These are phyloP conservation scores for Hypsizygus ulmarius DNA, from an alignment of 1,284 basidiomycete genomes.

Conservation along the genomic window DNA sequence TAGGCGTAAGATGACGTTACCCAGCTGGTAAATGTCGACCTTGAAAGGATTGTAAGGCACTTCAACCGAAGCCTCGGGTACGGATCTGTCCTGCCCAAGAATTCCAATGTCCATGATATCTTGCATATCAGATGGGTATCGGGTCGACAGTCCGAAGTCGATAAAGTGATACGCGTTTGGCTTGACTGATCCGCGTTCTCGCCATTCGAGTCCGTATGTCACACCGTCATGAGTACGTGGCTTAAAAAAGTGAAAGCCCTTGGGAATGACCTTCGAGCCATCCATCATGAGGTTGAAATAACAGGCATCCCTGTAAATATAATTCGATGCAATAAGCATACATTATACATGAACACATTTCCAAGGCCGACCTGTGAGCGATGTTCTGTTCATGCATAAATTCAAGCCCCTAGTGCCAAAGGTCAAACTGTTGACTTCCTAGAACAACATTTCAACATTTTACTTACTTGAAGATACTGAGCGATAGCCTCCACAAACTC, in stretches of 20 bases:
- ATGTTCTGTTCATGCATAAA: slow-evolving; percentile 23
- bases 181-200: slow-evolving; percentile 17
- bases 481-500: neutral
- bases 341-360: neutral
- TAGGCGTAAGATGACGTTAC: slow-evolving; percentile 15
- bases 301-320: slow-evolving; percentile 18
- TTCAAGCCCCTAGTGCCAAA: slow-evolving; percentile 15
- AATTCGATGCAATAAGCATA: neutral
- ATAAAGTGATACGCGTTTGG: slow-evolving; percentile 22
- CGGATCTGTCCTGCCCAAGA: slow-evolving; percentile 11
- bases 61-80: slow-evolving; percentile 17
- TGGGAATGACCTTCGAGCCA: slow-evolving; percentile 16
- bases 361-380: slow-evolving; percentile 16
- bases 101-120: neutral
- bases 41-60: slow-evolving; percentile 23
- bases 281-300: slow-evolving; percentile 22
- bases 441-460: no score
- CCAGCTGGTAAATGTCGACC: slow-evolving; percentile 24
- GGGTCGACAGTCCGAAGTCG: slow-evolving; percentile 20
- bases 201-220: slow-evolving; percentile 13
- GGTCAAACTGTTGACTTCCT: neutral
- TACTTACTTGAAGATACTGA: slow-evolving; percentile 1
- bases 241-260: slow-evolving; percentile 17
- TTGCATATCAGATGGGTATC: slow-evolving; percentile 1
- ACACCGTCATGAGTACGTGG: slow-evolving; percentile 13